These are phyloP conservation scores for Blastobotrys buckinghamii DNA, from an alignment of 1,139 yeast species.

Conservation along the genomic window DNA sequence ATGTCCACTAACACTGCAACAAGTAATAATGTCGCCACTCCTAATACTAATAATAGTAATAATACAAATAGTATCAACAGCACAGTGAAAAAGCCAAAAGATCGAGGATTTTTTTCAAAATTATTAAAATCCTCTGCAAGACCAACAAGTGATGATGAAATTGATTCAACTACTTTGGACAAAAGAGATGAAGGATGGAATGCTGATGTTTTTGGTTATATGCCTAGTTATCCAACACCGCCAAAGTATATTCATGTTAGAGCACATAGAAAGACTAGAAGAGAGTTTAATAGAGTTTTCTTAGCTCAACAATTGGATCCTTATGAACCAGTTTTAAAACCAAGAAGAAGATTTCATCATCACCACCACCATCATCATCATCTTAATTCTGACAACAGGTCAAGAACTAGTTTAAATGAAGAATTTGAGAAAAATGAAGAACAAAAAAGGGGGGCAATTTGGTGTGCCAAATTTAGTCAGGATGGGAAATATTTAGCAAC, in stretches of 20 bases:
- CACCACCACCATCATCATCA: background rate
- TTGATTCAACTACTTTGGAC: constrained; percentile 16
- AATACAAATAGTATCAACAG: background rate
- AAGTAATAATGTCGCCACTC: background rate
- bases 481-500: constrained; percentile 83
- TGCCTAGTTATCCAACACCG: constrained; percentile 28
- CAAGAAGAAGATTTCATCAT: constrained; percentile 5
- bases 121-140: constrained; percentile 20
- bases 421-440: background rate
- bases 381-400: background rate
- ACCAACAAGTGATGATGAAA: constrained; percentile 25
- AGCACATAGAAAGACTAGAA: constrained; percentile 30
- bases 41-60: background rate
- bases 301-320: constrained; percentile 66
- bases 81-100: background rate
- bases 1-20: background rate
- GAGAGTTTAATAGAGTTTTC: constrained; percentile 52
- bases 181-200: constrained; percentile 33
- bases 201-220: constrained; percentile 31
- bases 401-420: background rate
- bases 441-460: constrained; percentile 43
- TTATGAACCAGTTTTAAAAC: background rate
- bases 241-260: constrained; percentile 36
- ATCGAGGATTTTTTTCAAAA: constrained; percentile 18
- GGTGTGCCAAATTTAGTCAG: constrained; percentile 64